These are phyloP conservation scores for Halteria grandinella DNA, from an alignment of 73 alveolate species.

Conservation along the genomic window DNA sequence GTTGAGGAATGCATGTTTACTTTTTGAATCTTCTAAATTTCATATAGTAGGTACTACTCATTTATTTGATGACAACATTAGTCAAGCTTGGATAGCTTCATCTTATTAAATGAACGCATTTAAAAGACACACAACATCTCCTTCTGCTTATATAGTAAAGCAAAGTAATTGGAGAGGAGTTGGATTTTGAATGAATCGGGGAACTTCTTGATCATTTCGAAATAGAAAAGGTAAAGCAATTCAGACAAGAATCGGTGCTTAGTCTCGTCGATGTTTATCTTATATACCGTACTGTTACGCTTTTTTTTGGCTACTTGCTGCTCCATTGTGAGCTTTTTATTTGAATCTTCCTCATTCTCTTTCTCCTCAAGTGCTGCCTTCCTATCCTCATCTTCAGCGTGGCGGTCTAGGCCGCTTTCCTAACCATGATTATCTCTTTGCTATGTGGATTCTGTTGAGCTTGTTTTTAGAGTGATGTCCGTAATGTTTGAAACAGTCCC, in stretches of 20 bases:
- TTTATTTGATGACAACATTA: not conserved
- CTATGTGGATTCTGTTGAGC: slow-evolving; percentile 1
- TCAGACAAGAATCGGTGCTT: slow-evolving; percentile 6
- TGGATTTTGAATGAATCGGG: slow-evolving; percentile 27
- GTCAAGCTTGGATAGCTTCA: not conserved
- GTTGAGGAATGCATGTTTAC: not conserved
- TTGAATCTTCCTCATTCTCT: no score
- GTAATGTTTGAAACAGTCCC: slow-evolving; percentile 27
- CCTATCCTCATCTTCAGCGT: no score
- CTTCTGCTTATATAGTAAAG: slow-evolving; percentile 1
- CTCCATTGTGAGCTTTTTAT: no score
- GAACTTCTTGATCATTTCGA: not conserved
- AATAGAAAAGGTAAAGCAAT: slow-evolving; percentile 7
- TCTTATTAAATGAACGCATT: not conserved
- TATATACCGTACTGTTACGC: not conserved
- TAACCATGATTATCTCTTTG: slow-evolving; percentile 13
- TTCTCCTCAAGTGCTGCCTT: no score
- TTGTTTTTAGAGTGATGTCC: not conserved
- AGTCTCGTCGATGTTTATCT: slow-evolving; percentile 9
- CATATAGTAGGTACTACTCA: slow-evolving; percentile 11
- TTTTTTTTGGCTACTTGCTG: not conserved
- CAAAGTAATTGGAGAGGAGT: slow-evolving; percentile 13
- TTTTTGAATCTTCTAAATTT: not conserved
- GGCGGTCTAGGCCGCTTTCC: no score
- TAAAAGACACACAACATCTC: slow-evolving; percentile 8